Evolutionary conservation across 75 land plant genomes (phyloP), one percentile per base, ranked within the genome.

Genomic region (Isoetes taiwanensis): DNA sequence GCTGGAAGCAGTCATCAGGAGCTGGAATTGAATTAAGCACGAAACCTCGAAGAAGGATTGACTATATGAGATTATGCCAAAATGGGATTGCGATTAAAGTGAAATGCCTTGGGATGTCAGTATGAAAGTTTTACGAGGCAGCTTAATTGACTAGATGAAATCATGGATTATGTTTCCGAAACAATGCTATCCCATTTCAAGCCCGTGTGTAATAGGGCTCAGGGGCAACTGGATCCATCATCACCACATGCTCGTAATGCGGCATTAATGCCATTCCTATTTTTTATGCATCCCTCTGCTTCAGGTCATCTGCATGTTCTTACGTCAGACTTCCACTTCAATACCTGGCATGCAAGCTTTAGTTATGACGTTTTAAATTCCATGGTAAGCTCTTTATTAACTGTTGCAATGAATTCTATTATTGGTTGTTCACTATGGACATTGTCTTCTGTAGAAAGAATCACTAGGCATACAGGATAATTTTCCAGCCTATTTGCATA

Each of bases 361-460:
- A 46, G 25, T 46, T 46, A 23, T 23, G 50, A 46, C 21, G 16
- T 19, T n/a, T 23, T 46, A 5, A 46, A 46, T 46, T 19, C 16
- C 16, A 16, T 46, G 50, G 50, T 46, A n/a, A 46, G 50, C 19
- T 8, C 25, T 23, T 19, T 46, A 3, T 46, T 46, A 19, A 19
- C 6, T 46, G 6, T 46, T 37, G 5, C 16, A 23, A 6, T 46
- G 16, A 4, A n/a, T n/a, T n/a, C n/a, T n/a, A n/a, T n/a, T n/a
- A n/a, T n/a, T n/a, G n/a, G n/a, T n/a, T n/a, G n/a, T n/a, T n/a
- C n/a, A n/a, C n/a, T n/a, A n/a, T n/a, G n/a, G n/a, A n/a, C n/a
- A n/a, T n/a, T n/a, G n/a, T n/a, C n/a, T n/a, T n/a, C n/a, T n/a
- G 23, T 41, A 64, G 66, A 64, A 64, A 58, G 66, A 64, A 28